A percentile compares a stretch with the other conserved stretches of the same genome.
Conservation (phyloP, 331 rosid species). For the Arachis monticola region DNA sequence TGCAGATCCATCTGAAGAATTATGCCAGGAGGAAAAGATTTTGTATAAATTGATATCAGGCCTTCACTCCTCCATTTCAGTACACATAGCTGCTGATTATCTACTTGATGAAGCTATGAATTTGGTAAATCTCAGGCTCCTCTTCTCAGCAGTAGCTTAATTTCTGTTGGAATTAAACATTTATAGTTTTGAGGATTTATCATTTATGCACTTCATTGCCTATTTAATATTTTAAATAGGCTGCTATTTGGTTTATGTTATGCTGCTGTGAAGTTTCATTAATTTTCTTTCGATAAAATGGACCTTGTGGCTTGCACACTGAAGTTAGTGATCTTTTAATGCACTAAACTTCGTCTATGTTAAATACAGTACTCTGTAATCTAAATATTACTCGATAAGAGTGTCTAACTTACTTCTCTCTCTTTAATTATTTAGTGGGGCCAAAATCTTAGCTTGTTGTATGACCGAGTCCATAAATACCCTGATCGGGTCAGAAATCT, state of each 20-base stretch:
- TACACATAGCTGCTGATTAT: conserved; percentile 93
- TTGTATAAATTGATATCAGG: conserved; percentile 97
- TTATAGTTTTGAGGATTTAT: conserved; percentile 4
- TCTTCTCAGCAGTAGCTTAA: conserved; percentile 18
- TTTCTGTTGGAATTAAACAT: conserved; percentile 10
- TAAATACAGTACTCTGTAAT: background rate
- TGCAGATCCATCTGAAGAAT: conserved; percentile 81
- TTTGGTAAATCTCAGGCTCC: conserved; percentile 53
- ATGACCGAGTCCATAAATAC: conserved; percentile 79
- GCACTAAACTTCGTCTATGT: background rate
- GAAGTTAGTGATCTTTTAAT: no score
- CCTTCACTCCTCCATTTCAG: conserved; percentile 94
- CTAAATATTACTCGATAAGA: background rate
- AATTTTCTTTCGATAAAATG: background rate
- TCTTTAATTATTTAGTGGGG: conserved; percentile 83
- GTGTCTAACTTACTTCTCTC: conserved; percentile 32
- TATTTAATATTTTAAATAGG: conserved; percentile 13
- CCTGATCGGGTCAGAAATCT: conserved; percentile 92
- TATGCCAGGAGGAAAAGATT: conserved; percentile 84
- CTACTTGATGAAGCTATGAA: conserved; percentile 74
- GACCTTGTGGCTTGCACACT: no score
- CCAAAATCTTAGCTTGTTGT: conserved; percentile 71
- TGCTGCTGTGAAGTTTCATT: background rate
- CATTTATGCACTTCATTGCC: conserved; percentile 20
- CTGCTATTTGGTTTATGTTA: conserved; percentile 9